phyloP scores from a whole-genome alignment of 1,284 basidiomycete species.

The Rugosomyces carneus region DNA sequence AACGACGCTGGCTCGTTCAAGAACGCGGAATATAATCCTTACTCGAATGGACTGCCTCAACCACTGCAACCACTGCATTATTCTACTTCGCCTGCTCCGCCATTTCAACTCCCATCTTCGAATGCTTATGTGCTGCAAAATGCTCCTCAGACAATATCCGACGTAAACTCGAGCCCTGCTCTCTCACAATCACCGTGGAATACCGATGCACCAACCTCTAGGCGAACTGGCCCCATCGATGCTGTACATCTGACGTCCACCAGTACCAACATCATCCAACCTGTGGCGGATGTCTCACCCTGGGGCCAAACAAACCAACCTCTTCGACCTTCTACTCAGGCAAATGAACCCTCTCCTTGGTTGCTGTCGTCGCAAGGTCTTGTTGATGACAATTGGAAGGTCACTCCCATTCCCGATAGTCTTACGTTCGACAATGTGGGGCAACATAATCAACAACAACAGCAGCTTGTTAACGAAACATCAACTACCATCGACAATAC shows the following conservation, averaged over 20 bases:
- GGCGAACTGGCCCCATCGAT: constrained; percentile 41
- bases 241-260: constrained; percentile 25
- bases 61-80: constrained; percentile 18
- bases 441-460: constrained; percentile 50
- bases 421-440: constrained; percentile 51
- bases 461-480: constrained; percentile 20
- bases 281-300: constrained; percentile 27
- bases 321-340: constrained; percentile 20
- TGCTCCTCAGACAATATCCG: constrained; percentile 11
- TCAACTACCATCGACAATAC: constrained; percentile 8
- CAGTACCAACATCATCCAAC: constrained; percentile 21
- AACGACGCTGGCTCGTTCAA: constrained; percentile 14
- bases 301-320: constrained; percentile 29
- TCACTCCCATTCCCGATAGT: constrained; percentile 37
- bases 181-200: constrained; percentile 23
- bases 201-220: constrained; percentile 17
- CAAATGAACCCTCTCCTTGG: constrained; percentile 49
- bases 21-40: constrained; percentile 14
- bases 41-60: constrained; percentile 13
- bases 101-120: constrained; percentile 11
- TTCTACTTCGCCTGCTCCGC: constrained; percentile 12
- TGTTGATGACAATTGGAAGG: constrained; percentile 42
- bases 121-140: constrained; percentile 12
- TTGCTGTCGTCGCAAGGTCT: constrained; percentile 33
- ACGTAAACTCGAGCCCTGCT: constrained; percentile 14